Percentiles rank a stretch among this genome's conserved stretches.
Conservation (phyloP, 2,329 filamentous ascomycete genomes). For the Aspergillus oerlinghausenensis region DNA sequence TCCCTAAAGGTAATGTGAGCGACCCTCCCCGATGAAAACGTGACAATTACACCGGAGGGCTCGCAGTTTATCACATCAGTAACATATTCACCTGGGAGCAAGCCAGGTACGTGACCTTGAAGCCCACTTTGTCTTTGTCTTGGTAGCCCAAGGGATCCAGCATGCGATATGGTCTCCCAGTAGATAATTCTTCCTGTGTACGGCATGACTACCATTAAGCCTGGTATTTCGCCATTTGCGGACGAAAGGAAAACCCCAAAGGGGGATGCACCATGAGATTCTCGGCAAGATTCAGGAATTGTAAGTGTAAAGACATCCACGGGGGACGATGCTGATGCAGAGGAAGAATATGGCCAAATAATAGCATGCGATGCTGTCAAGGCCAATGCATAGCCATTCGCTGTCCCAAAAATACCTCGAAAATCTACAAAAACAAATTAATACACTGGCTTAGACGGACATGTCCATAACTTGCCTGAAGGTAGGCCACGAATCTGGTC, state of each 20-base stretch:
- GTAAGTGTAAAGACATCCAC: conserved; percentile 72
- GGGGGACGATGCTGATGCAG: conserved; percentile 25
- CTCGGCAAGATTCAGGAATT: conserved; percentile 67
- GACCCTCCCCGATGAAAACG: conserved; percentile 78
- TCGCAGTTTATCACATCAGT: conserved; percentile 78
- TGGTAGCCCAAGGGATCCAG: conserved; percentile 76
- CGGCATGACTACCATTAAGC: conserved; percentile 80
- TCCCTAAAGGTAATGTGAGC: conserved; percentile 85
- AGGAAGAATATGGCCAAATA: conserved; percentile 77
- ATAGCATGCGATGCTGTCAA: conserved; percentile 78
- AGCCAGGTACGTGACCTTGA: conserved; percentile 66
- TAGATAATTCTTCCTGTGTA: conserved; percentile 80
- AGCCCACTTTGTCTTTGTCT: conserved; percentile 76
- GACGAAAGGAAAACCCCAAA: conserved; percentile 78
- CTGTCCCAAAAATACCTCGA: conserved; percentile 61
- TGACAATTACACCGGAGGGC: conserved; percentile 78
- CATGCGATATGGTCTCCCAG: conserved; percentile 92
- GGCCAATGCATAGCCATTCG: conserved; percentile 69
- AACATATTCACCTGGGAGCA: conserved; percentile 74
- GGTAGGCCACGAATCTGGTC: conserved; percentile 66
- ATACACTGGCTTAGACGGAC: conserved; percentile 1
- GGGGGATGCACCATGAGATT: conserved; percentile 66
- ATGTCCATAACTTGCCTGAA: conserved; percentile 51
- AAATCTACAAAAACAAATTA: conserved; percentile 48
- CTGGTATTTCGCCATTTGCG: conserved; percentile 73